phyloP scores from a whole-genome alignment of 192 early-diverging fungal genomes.

The Dissophora globulifera region DNA sequence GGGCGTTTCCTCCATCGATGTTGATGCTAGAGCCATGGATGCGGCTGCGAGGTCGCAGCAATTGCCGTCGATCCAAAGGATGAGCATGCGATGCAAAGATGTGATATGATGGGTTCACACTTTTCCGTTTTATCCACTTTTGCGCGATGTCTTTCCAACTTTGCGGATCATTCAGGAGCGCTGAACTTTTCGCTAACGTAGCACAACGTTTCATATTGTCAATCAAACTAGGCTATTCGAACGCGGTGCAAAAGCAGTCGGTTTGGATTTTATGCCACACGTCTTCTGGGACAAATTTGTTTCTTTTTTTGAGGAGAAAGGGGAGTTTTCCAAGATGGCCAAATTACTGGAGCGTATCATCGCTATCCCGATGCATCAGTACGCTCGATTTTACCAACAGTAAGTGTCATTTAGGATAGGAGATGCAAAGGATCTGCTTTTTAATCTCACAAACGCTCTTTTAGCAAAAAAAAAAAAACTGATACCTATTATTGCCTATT shows the following conservation, averaged over 20 bases:
- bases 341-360: constrained; percentile 72
- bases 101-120: constrained; percentile 3
- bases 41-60: not conserved
- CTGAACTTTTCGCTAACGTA: no score
- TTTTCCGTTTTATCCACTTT: constrained; percentile 1
- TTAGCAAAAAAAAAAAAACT: no score
- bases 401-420: constrained; percentile 45
- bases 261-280: constrained; percentile 76
- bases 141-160: not conserved
- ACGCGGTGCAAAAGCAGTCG: constrained; percentile 69
- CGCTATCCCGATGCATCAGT: constrained; percentile 78
- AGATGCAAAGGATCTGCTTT: no score
- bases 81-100: constrained; percentile 2
- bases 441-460: no score
- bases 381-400: constrained; percentile 77
- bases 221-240: constrained; percentile 67
- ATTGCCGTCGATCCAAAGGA: constrained; percentile 16
- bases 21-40: constrained; percentile 7
- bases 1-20: not conserved
- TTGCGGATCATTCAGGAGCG: no score
- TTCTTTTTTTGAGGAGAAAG: constrained; percentile 61
- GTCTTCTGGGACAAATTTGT: constrained; percentile 71
- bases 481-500: not conserved
- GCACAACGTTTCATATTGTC: not conserved
- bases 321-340: constrained; percentile 55